Conservation (phyloP, 345 rosid species). For the Salix brachista region DNA sequence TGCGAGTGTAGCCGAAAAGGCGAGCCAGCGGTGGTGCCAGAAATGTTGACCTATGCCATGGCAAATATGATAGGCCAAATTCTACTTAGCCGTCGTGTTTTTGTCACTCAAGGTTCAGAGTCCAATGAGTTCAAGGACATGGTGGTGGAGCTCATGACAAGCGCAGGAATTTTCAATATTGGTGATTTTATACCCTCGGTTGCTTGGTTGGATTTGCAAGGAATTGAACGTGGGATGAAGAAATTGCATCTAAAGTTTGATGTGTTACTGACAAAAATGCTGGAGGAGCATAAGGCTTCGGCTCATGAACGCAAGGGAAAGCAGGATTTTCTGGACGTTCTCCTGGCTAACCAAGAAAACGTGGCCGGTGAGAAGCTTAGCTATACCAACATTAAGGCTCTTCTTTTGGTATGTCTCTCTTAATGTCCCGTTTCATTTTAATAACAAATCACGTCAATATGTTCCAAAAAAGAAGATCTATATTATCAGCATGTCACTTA, state of each 20-base stretch:
- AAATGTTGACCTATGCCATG: slow-evolving; percentile 45
- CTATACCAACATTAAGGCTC: slow-evolving; percentile 47
- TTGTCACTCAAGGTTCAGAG: slow-evolving; percentile 38
- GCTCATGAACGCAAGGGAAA: slow-evolving; percentile 33
- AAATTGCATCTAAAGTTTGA: slow-evolving; percentile 45
- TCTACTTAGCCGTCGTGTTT: slow-evolving; percentile 44
- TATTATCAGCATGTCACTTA: no score
- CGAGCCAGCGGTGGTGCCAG: slow-evolving; percentile 39
- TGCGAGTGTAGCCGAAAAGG: slow-evolving; percentile 20
- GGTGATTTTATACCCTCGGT: slow-evolving; percentile 58
- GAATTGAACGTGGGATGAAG: slow-evolving; percentile 57
- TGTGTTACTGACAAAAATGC: slow-evolving; percentile 40
- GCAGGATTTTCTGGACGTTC: slow-evolving; percentile 51
- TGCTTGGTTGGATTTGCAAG: slow-evolving; percentile 63
- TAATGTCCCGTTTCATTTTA: neutral
- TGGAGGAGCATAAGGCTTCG: slow-evolving; percentile 39
- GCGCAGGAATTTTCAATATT: slow-evolving; percentile 45
- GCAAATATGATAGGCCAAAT: slow-evolving; percentile 58
- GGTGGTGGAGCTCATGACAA: slow-evolving; percentile 62
- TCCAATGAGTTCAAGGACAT: slow-evolving; percentile 54
- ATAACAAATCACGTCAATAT: no score
- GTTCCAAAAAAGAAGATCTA: no score
- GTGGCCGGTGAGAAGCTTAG: slow-evolving; percentile 33
- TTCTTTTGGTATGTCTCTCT: slow-evolving; percentile 38
- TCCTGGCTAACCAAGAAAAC: slow-evolving; percentile 30